Evolutionary conservation across 2,329 filamentous ascomycete genomes (phyloP).

Genomic region (Epichloe brachyelytri): DNA sequence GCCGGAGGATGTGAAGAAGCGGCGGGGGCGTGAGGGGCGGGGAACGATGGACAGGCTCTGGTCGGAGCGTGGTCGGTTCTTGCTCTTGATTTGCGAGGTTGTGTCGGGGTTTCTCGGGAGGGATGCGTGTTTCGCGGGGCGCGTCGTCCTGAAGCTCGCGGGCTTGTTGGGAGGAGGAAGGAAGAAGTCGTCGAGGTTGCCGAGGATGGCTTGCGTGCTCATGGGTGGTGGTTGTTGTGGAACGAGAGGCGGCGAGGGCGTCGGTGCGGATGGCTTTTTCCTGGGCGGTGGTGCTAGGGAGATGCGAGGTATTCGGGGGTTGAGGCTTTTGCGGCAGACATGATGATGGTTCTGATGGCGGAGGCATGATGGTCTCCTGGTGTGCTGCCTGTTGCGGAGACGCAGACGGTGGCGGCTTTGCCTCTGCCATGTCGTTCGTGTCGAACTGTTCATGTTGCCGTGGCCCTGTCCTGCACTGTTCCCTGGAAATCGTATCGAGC

Average conservation of each 20-base stretch:
- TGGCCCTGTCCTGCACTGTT: constrained; percentile 8
- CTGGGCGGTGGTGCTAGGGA: not conserved
- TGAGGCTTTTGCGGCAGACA: not conserved
- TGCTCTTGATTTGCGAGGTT: constrained; percentile 1
- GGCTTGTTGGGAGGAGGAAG: constrained; percentile 41
- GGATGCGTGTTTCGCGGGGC: not conserved
- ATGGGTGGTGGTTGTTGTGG: constrained; percentile 19
- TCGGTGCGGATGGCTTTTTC: not conserved
- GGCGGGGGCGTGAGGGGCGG: constrained; percentile 8
- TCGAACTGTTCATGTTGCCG: not conserved
- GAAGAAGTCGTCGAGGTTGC: constrained; percentile 40
- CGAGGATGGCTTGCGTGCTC: constrained; percentile 41
- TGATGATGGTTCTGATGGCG: not conserved
- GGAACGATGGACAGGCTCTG: not conserved
- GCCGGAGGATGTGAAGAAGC: constrained; percentile 26
- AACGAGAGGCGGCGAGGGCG: constrained; percentile 2
- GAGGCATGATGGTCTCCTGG: not conserved
- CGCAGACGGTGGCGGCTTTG: not conserved
- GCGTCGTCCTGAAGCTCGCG: constrained; percentile 35
- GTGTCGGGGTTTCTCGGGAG: not conserved
- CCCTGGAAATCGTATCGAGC: constrained; percentile 5
- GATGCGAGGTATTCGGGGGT: not conserved
- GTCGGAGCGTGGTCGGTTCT: constrained; percentile 8
- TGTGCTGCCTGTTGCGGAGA: not conserved
- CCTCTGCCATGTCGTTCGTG: not conserved